Conservation (phyloP, 1,139 yeast species). For the Geotrichum cucujoidarum region DNA sequence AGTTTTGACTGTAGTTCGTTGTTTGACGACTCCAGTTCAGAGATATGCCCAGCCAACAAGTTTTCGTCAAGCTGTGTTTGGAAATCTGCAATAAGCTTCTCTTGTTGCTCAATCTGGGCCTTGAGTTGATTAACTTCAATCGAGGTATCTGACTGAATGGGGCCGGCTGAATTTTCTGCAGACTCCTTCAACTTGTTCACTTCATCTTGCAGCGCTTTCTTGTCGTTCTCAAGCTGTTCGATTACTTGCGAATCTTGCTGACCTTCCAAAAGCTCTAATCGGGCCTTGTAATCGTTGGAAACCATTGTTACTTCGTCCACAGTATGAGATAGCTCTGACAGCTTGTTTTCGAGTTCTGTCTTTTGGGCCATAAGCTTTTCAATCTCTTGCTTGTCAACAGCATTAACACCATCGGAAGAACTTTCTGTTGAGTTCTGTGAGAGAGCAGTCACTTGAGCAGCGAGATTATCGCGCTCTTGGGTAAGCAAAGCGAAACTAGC, state of each 20-base stretch:
- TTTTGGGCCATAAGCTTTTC: not conserved
- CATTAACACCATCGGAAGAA: too few relatives aligned
- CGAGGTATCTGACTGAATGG: conserved; percentile 26
- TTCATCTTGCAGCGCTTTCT: conserved; percentile 27
- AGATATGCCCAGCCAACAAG: conserved; percentile 14
- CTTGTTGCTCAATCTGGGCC: conserved; percentile 30
- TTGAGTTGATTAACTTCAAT: conserved; percentile 26
- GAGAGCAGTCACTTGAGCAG: conserved; percentile 33
- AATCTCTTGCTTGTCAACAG: not conserved
- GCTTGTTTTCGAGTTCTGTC: not conserved
- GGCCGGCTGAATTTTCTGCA: conserved; percentile 21
- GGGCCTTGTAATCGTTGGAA: conserved; percentile 20
- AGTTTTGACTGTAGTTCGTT: conserved; percentile 24
- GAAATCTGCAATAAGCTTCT: conserved; percentile 23
- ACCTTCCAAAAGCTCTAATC: conserved; percentile 4
- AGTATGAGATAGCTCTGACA: not conserved
- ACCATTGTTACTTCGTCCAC: not conserved
- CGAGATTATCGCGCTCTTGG: conserved; percentile 22
- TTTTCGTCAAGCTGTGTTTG: not conserved
- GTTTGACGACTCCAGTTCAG: conserved; percentile 22
- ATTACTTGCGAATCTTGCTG: conserved; percentile 27
- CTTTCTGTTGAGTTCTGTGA: conserved; percentile 24
- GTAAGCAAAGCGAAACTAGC: conserved; percentile 4
- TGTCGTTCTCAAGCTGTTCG: conserved; percentile 25
- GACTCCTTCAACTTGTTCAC: conserved; percentile 23